Evolutionary conservation across 2,329 filamentous ascomycete species (phyloP), one percentile per base, ranked within the genome.

Genomic region (Pseudocercospora ulei): DNA sequence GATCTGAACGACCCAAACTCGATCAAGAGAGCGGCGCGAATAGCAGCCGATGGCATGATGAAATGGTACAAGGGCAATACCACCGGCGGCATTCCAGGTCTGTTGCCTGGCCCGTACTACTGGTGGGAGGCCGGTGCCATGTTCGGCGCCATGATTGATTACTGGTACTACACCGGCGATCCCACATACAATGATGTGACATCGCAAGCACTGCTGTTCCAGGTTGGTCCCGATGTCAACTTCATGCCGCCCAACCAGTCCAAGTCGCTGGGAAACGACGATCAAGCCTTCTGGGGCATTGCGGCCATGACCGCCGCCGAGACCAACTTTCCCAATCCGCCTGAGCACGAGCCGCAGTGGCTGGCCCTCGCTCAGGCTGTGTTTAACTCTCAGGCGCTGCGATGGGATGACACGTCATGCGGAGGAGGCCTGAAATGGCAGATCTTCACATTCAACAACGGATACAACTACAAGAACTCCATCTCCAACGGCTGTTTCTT

Each of bases 81-180:
- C 30, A 65, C 69, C 1, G 69, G 68, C 9, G 61, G 63, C 5
- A 67, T 67, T 12, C 70, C 69, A 5, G 72, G 72, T 30, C 61
- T 71, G 39, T 63, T 86, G 19, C 74, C 76, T 2, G 59, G 68
- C 6, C 78, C 78, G 47, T 80, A 78, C 57, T 82, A 82, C 66
- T 84, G 79, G 79, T 84, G 79, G 79, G 75, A 83, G 56, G 75
- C 75, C 7, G 59, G 59, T n/a, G 58, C 56, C 26, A 59, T 84
- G 62, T 80, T 79, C 68, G 75, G 77, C 46, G 72, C 75, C 1
- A 65, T 80, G 50, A 66, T 83, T 28, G 77, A 82, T 58, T 83
- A 83, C 60, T 80, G 76, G 74, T 72, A 77, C 44, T 68, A 73
- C 39, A 82, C 78, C 0, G 76, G 76, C 44, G 79, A 83, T 58